These are phyloP conservation scores for Multifurca ochricompacta DNA, from an alignment of 768 basidiomycete species.

Conservation along the genomic window DNA sequence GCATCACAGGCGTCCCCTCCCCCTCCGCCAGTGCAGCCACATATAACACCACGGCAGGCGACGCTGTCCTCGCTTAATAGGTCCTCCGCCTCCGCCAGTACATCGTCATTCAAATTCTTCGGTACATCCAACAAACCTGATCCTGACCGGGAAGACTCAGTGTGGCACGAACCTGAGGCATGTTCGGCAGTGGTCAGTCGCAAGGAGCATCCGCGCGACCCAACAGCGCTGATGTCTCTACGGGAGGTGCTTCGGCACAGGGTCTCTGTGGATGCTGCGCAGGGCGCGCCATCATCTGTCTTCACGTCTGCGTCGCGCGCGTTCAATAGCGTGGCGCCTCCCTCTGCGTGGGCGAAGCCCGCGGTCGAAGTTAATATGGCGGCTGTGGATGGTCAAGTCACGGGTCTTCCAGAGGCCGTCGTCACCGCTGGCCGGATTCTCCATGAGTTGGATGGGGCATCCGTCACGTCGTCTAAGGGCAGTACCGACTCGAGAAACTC, in stretches of 20 bases:
- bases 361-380: constrained; percentile 47
- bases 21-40: background rate
- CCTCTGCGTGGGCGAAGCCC: constrained; percentile 48
- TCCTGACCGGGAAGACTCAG: constrained; percentile 49
- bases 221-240: constrained; percentile 47
- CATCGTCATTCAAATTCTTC: constrained; percentile 44
- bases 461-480: constrained; percentile 24
- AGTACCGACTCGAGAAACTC: constrained; percentile 19
- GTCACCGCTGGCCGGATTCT: constrained; percentile 40
- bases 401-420: constrained; percentile 28
- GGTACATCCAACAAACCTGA: constrained; percentile 40
- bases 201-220: constrained; percentile 57
- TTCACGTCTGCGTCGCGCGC: constrained; percentile 18
- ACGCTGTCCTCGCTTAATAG: constrained; percentile 21
- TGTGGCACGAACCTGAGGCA: constrained; percentile 55
- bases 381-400: constrained; percentile 44
- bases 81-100: constrained; percentile 23
- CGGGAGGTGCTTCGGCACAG: constrained; percentile 57
- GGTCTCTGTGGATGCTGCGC: constrained; percentile 31
- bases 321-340: constrained; percentile 22
- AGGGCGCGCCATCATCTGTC: constrained; percentile 22
- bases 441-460: constrained; percentile 34
- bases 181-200: constrained; percentile 53
- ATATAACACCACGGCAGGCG: constrained; percentile 6
- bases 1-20: background rate